Conservation (phyloP, 495 filamentous ascomycete species). For the Neohortaea acidophila region DNA sequence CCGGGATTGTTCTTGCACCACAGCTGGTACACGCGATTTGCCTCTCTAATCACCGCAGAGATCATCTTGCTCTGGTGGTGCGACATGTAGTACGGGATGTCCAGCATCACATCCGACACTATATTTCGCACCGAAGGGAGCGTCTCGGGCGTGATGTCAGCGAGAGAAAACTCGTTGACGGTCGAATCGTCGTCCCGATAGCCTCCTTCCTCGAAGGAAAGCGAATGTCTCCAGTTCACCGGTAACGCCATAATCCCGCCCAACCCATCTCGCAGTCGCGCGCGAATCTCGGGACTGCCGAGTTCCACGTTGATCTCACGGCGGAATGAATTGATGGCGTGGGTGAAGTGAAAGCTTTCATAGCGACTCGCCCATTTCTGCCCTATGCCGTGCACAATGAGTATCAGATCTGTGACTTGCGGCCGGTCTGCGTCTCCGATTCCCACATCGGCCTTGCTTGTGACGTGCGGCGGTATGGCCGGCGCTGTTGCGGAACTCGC, state of each 20-base stretch:
- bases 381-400: conserved; percentile 90
- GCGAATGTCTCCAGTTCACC: conserved; percentile 73
- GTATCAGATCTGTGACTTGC: conserved; percentile 67
- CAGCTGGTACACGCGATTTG: conserved; percentile 80
- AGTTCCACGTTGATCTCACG: conserved; percentile 75
- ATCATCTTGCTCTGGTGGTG: conserved; percentile 94
- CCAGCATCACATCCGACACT: conserved; percentile 92
- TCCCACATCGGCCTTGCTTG: conserved; percentile 24
- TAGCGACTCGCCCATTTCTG: conserved; percentile 21
- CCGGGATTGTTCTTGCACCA: conserved; percentile 88
- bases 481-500: conserved; percentile 16
- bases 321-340: conserved; percentile 84
- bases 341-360: conserved; percentile 93
- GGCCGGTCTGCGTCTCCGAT: conserved; percentile 44
- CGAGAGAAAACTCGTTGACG: conserved; percentile 55
- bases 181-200: conserved; percentile 36
- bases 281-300: conserved; percentile 53
- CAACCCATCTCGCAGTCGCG: conserved; percentile 53
- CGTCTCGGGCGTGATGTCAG: conserved; percentile 83
- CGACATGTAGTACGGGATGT: conserved; percentile 93
- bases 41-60: conserved; percentile 72
- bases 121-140: conserved; percentile 78
- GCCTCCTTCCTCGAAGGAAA: conserved; percentile 69
- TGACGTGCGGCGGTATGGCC: conserved; percentile 20
- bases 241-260: conserved; percentile 62